Conservation (phyloP, 164 flowering plant species). For the Warburgia ugandensis region DNA sequence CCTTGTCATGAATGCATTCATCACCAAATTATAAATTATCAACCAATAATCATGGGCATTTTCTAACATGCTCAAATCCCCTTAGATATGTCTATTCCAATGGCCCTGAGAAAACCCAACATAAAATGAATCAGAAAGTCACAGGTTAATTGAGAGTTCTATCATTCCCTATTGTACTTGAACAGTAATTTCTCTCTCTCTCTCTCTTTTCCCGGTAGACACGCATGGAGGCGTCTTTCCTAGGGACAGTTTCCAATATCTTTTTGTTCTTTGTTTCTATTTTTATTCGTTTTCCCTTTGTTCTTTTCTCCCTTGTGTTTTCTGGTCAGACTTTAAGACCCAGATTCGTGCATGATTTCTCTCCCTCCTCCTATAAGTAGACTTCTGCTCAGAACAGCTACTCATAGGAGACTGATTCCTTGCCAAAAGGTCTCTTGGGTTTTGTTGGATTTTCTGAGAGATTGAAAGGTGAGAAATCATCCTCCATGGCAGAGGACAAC, state of each 20-base stretch:
- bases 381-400: background rate
- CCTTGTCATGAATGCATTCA: too few relatives aligned
- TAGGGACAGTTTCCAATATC: conserved; percentile 10
- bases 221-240: conserved; percentile 18
- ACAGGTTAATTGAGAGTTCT: conserved; percentile 26
- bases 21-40: too few relatives aligned
- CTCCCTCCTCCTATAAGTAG: background rate
- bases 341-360: conserved; percentile 8
- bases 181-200: background rate
- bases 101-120: too few relatives aligned
- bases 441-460: conserved; percentile 4
- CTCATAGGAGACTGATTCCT: background rate
- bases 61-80: too few relatives aligned
- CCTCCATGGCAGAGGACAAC: conserved; percentile 40
- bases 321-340: too few relatives aligned
- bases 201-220: background rate
- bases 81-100: too few relatives aligned
- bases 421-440: too few relatives aligned
- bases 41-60: too few relatives aligned
- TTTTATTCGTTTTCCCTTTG: background rate
- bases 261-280: background rate
- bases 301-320: too few relatives aligned
- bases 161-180: conserved; percentile 22
- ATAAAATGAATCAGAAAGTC: too few relatives aligned
- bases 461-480: background rate